These are phyloP conservation scores for Aquanectria penicillioides DNA, from an alignment of 2,329 filamentous ascomycete genomes.

Conservation along the genomic window DNA sequence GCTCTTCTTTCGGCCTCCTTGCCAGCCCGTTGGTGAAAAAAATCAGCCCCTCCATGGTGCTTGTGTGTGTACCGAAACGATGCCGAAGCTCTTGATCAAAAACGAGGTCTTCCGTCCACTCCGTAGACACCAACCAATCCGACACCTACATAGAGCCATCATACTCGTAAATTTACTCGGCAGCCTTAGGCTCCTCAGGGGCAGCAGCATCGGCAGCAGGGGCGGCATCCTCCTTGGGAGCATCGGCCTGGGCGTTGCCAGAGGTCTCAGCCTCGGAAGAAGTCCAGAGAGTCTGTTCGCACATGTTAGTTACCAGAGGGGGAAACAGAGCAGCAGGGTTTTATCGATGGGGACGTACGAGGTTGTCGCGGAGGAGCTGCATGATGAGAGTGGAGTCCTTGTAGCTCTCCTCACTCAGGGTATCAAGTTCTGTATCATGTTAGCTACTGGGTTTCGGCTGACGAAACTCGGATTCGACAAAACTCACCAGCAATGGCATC, in stretches of 20 bases:
- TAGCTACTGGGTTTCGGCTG: constrained; percentile 1
- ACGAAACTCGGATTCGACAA: too few species aligned
- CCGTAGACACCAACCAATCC: constrained; percentile 71
- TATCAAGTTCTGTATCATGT: constrained; percentile 80
- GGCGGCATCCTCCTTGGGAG: constrained; percentile 59
- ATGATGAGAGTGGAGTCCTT: constrained; percentile 99
- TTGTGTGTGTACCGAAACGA: constrained; percentile 59
- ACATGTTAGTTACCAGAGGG: constrained; percentile 42
- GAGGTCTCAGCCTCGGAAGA: constrained; percentile 95
- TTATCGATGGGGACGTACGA: constrained; percentile 66
- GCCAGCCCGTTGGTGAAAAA: constrained; percentile 50
- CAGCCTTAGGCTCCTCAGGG: constrained; percentile 74
- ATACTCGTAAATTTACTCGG: constrained; percentile 61
- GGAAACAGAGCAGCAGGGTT: too few species aligned
- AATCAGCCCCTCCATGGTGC: constrained; percentile 49
- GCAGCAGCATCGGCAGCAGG: constrained; percentile 60
- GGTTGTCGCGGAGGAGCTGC: constrained; percentile 97
- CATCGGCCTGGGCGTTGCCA: constrained; percentile 62
- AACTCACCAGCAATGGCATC: constrained; percentile 85
- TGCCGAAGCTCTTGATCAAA: constrained; percentile 60
- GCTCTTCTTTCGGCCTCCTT: constrained; percentile 55
- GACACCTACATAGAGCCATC: constrained; percentile 49
- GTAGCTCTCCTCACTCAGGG: constrained; percentile 98
- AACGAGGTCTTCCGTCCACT: constrained; percentile 70
- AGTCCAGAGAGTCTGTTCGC: constrained; percentile 91